Base-by-base conservation (phyloP, 2,329 filamentous ascomycete genomes). In the Dactylellina cionopaga region DNA sequence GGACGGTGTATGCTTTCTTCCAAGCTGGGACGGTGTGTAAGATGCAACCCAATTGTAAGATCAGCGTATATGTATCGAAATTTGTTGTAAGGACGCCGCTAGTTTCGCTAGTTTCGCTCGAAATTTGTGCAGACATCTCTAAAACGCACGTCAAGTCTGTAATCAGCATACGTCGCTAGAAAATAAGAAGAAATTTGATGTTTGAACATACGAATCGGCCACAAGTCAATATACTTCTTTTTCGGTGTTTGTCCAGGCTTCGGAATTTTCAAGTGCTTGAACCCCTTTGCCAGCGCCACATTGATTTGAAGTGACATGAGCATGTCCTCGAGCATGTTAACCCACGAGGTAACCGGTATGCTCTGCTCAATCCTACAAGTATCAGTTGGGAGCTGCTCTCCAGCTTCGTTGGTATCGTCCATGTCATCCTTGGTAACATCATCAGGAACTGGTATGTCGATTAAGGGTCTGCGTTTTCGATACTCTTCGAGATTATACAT, bases 191-290 rank as follows among this genome's bases (percentile, higher is more conserved):
- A n/a, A 13, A 31, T 22, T 11, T 10, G n/a, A 19, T n/a, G 10
- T 5, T 22, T 51, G 5, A 17, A 74, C 74, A 19, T 74, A 75
- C 76, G 92, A 58, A 96, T 95, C 0, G 92, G 92, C 92, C 92
- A 96, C 3, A 96, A 82, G 77, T 96, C 92, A 73, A 96, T 91
- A 77, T 89, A 94, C 77, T 88, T 91, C 78, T 94, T 94, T 2
- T 82, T 83, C 58, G 89, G 87, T 15, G 79, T 77, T 2, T 84
- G 84, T 10, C 43, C 69, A 1, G 47, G 22, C 17, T 86, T 83
- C 0, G 92, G 92, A 0, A 92, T 86, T 77, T 95, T 90, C 1
- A 96, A 82, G 1, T 86, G 81, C 56, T 92, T 87, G 75, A 96
- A 96, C 0, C 91, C 92, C 78, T 91, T 92, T 0, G 90, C 92